These are phyloP conservation scores for Paramecium tetraurelia DNA, from an alignment of 73 alveolate genomes.

Conservation along the genomic window DNA sequence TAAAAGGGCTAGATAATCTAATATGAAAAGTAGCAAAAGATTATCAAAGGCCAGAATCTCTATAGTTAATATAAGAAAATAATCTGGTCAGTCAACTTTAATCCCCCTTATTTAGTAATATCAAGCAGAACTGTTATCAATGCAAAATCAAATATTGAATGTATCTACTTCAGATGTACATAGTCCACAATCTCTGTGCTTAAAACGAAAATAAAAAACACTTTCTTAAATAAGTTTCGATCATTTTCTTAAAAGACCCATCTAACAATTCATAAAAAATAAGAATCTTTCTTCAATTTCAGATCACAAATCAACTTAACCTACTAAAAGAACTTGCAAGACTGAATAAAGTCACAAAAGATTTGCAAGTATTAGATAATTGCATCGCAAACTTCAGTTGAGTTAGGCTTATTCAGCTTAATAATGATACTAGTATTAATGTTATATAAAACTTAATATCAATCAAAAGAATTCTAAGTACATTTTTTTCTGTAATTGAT, in stretches of 20 bases:
- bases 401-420: neutral
- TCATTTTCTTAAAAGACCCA: neutral
- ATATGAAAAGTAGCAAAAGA: neutral
- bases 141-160: neutral
- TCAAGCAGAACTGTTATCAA: neutral
- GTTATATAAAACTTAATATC: neutral
- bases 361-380: neutral
- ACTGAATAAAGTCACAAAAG: neutral
- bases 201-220: neutral
- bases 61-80: neutral
- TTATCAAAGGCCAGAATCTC: neutral
- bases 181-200: neutral
- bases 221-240: neutral
- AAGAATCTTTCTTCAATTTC: neutral
- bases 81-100: neutral
- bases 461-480: constrained; percentile 39
- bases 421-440: neutral
- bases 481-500: constrained; percentile 18
- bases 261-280: neutral
- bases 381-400: neutral
- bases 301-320: neutral
- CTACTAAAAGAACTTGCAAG: constrained; percentile 13
- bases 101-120: neutral
- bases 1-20: neutral
- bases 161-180: neutral